Conservation (phyloP, 2,329 filamentous ascomycete species). For the Lasiodiplodia hormozganensis region DNA sequence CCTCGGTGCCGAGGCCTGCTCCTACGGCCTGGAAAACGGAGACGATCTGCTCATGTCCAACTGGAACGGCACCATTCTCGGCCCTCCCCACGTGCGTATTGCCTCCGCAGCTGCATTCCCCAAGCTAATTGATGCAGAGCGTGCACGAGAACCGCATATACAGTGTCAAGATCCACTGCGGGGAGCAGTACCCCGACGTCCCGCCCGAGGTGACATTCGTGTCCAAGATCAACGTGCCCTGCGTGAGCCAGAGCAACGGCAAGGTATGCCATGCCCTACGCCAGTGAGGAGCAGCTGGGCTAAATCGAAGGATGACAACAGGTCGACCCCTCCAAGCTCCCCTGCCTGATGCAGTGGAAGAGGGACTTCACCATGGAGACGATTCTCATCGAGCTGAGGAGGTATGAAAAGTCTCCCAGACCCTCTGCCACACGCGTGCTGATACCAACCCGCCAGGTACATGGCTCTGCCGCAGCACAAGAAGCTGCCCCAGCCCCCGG, state of each 20-base stretch:
- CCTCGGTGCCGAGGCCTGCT: constrained; percentile 96
- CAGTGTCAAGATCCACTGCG: constrained; percentile 96
- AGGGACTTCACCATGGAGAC: constrained; percentile 95
- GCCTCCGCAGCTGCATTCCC: constrained; percentile 28
- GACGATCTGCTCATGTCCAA: constrained; percentile 97
- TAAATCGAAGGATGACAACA: constrained; percentile 42
- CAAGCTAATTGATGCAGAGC: constrained; percentile 62
- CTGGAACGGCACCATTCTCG: constrained; percentile 98
- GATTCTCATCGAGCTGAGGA: constrained; percentile 82
- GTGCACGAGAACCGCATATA: constrained; percentile 99
- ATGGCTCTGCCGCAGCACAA: constrained; percentile 93
- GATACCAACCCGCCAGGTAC: constrained; percentile 64
- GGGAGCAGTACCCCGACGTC: constrained; percentile 83
- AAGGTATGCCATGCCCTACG: constrained; percentile 57
- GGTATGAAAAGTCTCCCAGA: constrained; percentile 53
- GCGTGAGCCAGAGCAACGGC: constrained; percentile 81
- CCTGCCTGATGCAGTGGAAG: constrained; percentile 89
- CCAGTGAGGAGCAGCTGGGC: not conserved
- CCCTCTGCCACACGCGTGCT: not conserved
- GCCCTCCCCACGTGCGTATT: constrained; percentile 84
- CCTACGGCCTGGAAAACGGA: constrained; percentile 91
- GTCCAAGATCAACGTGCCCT: constrained; percentile 95
- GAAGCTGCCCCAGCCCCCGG: constrained; percentile 91
- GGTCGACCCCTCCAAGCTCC: constrained; percentile 84
- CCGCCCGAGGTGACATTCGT: constrained; percentile 92